Evolutionary conservation across 805 yeast genomes (phyloP).

Genomic region (Ogataea methanolica): DNA sequence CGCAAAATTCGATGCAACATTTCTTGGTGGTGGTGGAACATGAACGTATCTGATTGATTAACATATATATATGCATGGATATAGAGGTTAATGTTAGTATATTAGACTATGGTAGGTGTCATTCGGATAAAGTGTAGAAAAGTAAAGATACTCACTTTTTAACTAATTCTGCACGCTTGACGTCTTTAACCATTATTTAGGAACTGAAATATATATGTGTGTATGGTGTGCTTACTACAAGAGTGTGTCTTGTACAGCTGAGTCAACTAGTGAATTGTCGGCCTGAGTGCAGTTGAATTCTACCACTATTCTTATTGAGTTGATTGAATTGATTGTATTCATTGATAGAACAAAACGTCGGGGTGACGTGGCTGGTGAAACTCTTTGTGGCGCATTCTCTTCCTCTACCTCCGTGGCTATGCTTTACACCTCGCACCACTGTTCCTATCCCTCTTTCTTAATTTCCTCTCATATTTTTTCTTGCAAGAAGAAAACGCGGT

Average conservation of each 20-base stretch:
- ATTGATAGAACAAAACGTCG: neutral
- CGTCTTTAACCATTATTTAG: conserved; percentile 23
- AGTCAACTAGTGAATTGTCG: neutral
- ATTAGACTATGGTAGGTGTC: neutral
- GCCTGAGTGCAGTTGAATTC: too few relatives aligned
- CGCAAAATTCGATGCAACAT: conserved; percentile 41
- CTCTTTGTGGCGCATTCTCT: too few relatives aligned
- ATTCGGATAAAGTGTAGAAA: neutral
- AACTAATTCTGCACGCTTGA: conserved; percentile 26
- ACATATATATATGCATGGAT: neutral
- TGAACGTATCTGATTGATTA: conserved; percentile 37
- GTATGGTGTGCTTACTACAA: neutral
- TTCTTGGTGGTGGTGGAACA: conserved; percentile 41
- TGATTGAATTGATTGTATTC: neutral
- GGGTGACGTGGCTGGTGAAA: too few relatives aligned
- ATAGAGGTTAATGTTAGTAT: conserved; percentile 1
- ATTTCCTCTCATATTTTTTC: too few relatives aligned
- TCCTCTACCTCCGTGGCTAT: too few relatives aligned
- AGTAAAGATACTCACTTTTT: conserved; percentile 18
- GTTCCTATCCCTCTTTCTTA: too few relatives aligned
- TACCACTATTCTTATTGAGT: neutral
- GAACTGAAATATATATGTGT: neutral
- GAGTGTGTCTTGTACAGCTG: neutral
- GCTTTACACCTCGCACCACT: too few relatives aligned
- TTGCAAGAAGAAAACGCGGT: too few relatives aligned